These are phyloP conservation scores for Penicillium lividum DNA, from an alignment of 495 filamentous ascomycete species.

Conservation along the genomic window DNA sequence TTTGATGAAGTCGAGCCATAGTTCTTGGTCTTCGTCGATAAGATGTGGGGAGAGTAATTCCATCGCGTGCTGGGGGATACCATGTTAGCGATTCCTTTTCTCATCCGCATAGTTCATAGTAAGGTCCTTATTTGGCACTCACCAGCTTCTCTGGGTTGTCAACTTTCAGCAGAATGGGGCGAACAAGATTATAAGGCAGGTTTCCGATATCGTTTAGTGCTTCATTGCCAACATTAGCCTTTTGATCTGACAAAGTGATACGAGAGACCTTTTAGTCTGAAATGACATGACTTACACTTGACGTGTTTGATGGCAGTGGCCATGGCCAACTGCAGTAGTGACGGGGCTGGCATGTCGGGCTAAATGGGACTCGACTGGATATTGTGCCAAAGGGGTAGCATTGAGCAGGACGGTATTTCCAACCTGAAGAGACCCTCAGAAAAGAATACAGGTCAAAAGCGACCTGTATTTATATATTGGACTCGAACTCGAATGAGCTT, in stretches of 20 bases:
- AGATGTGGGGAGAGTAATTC: constrained; percentile 70
- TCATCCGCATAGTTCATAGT: neutral
- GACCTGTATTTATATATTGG: neutral
- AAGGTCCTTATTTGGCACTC: constrained; percentile 17
- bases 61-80: constrained; percentile 47
- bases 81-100: neutral
- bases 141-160: constrained; percentile 68
- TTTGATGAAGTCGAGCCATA: constrained; percentile 70
- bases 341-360: constrained; percentile 42
- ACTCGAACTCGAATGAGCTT: neutral
- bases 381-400: constrained; percentile 15
- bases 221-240: constrained; percentile 21
- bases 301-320: constrained; percentile 49
- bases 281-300: constrained; percentile 33
- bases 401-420: neutral
- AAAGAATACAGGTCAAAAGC: neutral
- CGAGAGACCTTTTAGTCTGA: neutral
- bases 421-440: constrained; percentile 10
- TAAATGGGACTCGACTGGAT: constrained; percentile 18
- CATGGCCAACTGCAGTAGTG: constrained; percentile 44
- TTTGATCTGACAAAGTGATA: constrained; percentile 12
- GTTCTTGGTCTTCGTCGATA: constrained; percentile 55
- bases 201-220: constrained; percentile 64
- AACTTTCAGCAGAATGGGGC: constrained; percentile 61
- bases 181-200: constrained; percentile 60